Evolutionary conservation across 2,329 filamentous ascomycete genomes (phyloP).

Genomic region (Endoconidiophora laricicola): DNA sequence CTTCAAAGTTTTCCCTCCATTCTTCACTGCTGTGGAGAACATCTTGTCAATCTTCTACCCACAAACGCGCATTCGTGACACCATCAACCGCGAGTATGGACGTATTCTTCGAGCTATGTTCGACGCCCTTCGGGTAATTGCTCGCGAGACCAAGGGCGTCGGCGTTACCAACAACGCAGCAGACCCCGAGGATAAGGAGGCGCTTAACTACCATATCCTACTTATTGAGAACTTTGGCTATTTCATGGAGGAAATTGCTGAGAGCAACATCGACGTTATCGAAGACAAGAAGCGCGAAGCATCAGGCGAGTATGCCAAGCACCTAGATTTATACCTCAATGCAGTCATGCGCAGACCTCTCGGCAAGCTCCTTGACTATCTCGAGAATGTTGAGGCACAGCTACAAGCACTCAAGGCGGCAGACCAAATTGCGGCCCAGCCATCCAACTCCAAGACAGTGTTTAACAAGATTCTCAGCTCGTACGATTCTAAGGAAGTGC

Average conservation of each 20-base stretch:
- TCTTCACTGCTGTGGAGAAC: slow-evolving; percentile 67
- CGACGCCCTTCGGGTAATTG: slow-evolving; percentile 89
- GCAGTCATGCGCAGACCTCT: slow-evolving; percentile 79
- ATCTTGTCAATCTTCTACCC: slow-evolving; percentile 49
- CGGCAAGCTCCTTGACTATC: slow-evolving; percentile 77
- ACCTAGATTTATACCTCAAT: slow-evolving; percentile 73
- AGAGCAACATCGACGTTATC: slow-evolving; percentile 58
- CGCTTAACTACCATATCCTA: slow-evolving; percentile 90
- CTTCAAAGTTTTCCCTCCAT: slow-evolving; percentile 81
- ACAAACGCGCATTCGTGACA: slow-evolving; percentile 45
- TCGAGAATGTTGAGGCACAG: slow-evolving; percentile 73
- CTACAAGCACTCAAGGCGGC: slow-evolving; percentile 42
- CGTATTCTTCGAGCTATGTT: slow-evolving; percentile 92
- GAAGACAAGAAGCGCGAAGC: slow-evolving; percentile 72
- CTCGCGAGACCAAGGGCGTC: slow-evolving; percentile 46
- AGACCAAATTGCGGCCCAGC: slow-evolving; percentile 54
- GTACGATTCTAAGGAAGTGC: slow-evolving; percentile 71
- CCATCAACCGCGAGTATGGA: slow-evolving; percentile 74
- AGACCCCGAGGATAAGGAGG: slow-evolving; percentile 78
- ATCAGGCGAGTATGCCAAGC: slow-evolving; percentile 62
- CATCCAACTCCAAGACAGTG: slow-evolving; percentile 63
- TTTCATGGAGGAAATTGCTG: slow-evolving; percentile 72
- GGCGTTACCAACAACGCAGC: slow-evolving; percentile 26
- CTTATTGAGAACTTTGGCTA: slow-evolving; percentile 99
- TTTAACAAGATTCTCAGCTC: slow-evolving; percentile 74